Percentiles rank a stretch among this genome's conserved stretches.
Evolutionary conservation across 2,329 filamentous ascomycete species (phyloP).

Genomic region (Plenodomus biglobosus): DNA sequence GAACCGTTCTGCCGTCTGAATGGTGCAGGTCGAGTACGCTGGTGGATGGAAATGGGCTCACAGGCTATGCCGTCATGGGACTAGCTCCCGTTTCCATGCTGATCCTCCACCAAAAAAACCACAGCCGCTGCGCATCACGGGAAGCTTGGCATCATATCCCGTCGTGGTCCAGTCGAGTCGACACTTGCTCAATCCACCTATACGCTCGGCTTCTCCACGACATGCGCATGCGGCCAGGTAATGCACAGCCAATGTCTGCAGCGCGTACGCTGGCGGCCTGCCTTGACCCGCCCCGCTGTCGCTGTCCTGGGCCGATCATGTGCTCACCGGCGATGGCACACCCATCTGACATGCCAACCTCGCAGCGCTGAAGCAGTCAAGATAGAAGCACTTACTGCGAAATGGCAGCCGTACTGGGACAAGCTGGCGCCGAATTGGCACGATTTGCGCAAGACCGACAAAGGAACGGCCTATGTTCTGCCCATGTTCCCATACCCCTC

Average conservation of each 20-base stretch:
- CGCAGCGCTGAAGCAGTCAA: constrained; percentile 7
- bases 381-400: constrained; percentile 35
- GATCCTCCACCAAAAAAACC: constrained; percentile 15
- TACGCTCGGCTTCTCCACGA: constrained; percentile 2
- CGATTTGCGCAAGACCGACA: constrained; percentile 10
- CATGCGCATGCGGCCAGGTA: constrained; percentile 22
- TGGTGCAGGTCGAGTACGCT: constrained; percentile 21
- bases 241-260: constrained; percentile 35
- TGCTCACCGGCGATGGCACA: constrained; percentile 7
- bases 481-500: constrained; percentile 96
- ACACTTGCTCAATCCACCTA: not conserved
- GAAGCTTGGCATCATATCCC: constrained; percentile 11
- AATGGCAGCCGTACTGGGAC: constrained; percentile 59
- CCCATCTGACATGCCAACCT: constrained; percentile 3
- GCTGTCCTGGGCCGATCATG: constrained; percentile 3
- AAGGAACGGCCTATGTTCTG: constrained; percentile 66
- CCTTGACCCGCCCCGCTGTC: constrained; percentile 14
- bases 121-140: constrained; percentile 9
- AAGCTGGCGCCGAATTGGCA: constrained; percentile 12
- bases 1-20: constrained; percentile 13
- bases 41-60: constrained; percentile 13
- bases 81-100: constrained; percentile 21
- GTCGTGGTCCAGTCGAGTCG: no score
- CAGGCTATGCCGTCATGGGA: constrained; percentile 24
- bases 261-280: constrained; percentile 27